Evolutionary conservation across 345 rosid genomes (phyloP).

Genomic region (Citrus mangshanensis): DNA sequence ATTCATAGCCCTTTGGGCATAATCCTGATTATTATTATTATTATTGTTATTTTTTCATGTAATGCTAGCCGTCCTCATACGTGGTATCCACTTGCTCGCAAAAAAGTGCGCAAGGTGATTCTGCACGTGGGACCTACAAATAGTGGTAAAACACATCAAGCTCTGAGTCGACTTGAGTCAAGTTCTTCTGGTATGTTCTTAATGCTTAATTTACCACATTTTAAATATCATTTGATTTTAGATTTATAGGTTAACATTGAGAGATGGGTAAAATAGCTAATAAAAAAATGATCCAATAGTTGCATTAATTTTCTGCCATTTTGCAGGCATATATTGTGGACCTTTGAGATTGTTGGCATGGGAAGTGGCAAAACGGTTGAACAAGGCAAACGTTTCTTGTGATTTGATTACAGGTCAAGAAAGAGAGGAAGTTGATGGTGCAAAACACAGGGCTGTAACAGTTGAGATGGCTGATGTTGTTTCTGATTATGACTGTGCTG

Average conservation of each 20-base stretch:
- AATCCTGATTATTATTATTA: neutral
- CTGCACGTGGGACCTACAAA: constrained; percentile 95
- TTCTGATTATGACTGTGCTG: constrained; percentile 67
- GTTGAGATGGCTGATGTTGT: constrained; percentile 94
- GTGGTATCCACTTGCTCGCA: constrained; percentile 88
- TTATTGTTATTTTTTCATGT: neutral
- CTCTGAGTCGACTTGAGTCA: constrained; percentile 67
- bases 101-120: constrained; percentile 69
- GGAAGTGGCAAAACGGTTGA: constrained; percentile 88
- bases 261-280: neutral
- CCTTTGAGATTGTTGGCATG: constrained; percentile 93
- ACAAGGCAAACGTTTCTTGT: constrained; percentile 84
- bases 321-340: constrained; percentile 89
- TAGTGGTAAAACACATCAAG: constrained; percentile 87
- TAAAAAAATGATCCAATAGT: neutral
- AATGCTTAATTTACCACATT: constrained; percentile 3
- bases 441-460: constrained; percentile 85
- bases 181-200: constrained; percentile 68
- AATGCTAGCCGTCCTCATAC: constrained; percentile 67
- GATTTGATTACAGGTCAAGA: constrained; percentile 94
- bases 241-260: neutral
- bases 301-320: constrained; percentile 4
- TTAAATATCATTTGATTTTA: neutral
- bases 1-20: neutral
- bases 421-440: constrained; percentile 79